Percentiles rank a stretch among this genome's conserved stretches.
Conservation (phyloP, 495 filamentous ascomycete genomes). For the Evernia prunastri region DNA sequence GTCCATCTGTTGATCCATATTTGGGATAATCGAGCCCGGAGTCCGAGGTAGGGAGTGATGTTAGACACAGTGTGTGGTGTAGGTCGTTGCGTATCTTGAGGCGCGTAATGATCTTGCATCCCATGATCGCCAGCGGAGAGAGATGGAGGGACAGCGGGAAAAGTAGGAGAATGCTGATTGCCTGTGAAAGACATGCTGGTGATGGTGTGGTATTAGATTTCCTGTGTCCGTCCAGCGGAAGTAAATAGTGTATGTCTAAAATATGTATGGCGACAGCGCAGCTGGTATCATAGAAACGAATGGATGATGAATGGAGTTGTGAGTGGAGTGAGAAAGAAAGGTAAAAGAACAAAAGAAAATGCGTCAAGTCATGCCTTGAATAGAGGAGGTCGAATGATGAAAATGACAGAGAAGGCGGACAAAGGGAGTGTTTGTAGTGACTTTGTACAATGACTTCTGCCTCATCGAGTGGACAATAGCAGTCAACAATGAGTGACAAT, state of each 20-base stretch:
- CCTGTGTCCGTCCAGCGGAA: slow-evolving; percentile 34
- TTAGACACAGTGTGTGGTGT: slow-evolving; percentile 46
- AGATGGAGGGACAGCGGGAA: slow-evolving; percentile 43
- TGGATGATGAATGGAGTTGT: slow-evolving; percentile 13
- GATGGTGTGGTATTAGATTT: slow-evolving; percentile 18
- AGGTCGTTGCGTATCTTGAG: slow-evolving; percentile 41
- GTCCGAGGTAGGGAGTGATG: slow-evolving; percentile 88
- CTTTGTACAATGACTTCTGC: slow-evolving; percentile 21
- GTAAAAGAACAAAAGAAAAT: slow-evolving; percentile 25
- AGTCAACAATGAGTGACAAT: slow-evolving; percentile 20
- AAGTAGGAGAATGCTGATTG: slow-evolving; percentile 28
- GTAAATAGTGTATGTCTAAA: slow-evolving; percentile 22
- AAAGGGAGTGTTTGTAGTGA: slow-evolving; percentile 20
- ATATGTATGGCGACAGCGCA: slow-evolving; percentile 12
- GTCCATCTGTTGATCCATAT: slow-evolving; percentile 98
- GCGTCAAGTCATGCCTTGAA: slow-evolving; percentile 25
- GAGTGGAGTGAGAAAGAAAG: slow-evolving; percentile 17
- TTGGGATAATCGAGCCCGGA: slow-evolving; percentile 85
- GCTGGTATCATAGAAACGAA: slow-evolving; percentile 12
- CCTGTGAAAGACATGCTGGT: slow-evolving; percentile 35
- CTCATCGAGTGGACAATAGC: slow-evolving; percentile 19
- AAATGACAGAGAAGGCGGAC: slow-evolving; percentile 21
- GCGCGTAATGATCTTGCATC: slow-evolving; percentile 47
- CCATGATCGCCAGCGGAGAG: slow-evolving; percentile 50
- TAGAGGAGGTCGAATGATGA: slow-evolving; percentile 13